Conservation (phyloP, 345 rosid genomes). For the Eucalyptus microcorys region DNA sequence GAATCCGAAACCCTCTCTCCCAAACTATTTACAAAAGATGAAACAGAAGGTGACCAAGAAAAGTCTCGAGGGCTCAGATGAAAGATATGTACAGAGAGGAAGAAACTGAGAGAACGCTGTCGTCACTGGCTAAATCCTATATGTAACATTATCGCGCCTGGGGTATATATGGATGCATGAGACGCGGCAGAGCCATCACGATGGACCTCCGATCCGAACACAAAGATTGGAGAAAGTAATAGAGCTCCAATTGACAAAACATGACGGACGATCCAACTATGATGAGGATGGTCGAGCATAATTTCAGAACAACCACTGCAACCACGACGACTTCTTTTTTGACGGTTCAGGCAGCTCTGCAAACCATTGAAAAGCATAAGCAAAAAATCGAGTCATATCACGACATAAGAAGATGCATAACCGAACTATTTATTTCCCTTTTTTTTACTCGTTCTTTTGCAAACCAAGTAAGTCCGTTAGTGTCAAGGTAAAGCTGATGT, state of each 20-base stretch:
- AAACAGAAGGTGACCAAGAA: not conserved
- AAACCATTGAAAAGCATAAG: not conserved
- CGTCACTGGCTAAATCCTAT: not conserved
- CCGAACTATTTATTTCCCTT: not conserved
- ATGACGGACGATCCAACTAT: not conserved
- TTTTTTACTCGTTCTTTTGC: not conserved
- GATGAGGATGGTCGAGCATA: not conserved
- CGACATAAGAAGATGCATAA: not conserved
- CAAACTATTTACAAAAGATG: not conserved
- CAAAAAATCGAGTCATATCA: not conserved
- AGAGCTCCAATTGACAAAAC: not conserved
- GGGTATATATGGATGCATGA: not conserved
- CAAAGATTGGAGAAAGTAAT: not conserved
- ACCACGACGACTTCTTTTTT: conserved; percentile 10
- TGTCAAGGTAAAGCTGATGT: not conserved
- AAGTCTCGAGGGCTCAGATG: not conserved
- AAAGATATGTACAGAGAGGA: not conserved
- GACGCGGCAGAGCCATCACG: not conserved
- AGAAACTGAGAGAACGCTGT: not conserved
- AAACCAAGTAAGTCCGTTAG: not conserved
- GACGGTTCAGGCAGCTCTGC: conserved; percentile 16
- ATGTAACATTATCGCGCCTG: not conserved
- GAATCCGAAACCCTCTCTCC: not conserved
- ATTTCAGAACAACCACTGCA: conserved; percentile 22
- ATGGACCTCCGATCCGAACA: not conserved